Evolutionary conservation across 768 basidiomycete species (phyloP).

Genomic region (Trametes elegans): DNA sequence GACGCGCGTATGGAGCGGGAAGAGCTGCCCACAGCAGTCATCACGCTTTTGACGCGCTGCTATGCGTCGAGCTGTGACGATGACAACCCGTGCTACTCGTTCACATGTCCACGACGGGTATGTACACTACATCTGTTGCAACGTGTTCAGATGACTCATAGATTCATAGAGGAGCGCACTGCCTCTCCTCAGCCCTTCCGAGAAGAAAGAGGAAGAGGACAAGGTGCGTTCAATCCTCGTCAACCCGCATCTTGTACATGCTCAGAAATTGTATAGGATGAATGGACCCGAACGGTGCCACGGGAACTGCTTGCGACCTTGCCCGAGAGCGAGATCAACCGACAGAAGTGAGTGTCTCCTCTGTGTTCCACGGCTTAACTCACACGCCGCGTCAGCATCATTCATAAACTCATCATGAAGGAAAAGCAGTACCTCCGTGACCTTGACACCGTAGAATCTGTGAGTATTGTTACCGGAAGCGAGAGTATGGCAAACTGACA

Average conservation of each 20-base stretch:
- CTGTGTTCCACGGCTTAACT: not conserved
- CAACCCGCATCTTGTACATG: not conserved
- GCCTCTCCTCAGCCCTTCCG: conserved; percentile 17
- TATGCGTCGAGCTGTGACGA: conserved; percentile 87
- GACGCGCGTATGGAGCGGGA: conserved; percentile 61
- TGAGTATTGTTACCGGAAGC: conserved; percentile 38
- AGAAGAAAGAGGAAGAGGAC: conserved; percentile 26
- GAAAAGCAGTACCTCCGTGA: conserved; percentile 91
- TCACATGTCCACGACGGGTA: conserved; percentile 73
- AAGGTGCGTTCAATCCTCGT: conserved; percentile 16
- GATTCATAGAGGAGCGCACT: conserved; percentile 20
- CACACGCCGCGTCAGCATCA: conserved; percentile 43
- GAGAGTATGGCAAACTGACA: conserved; percentile 9
- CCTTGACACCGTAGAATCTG: conserved; percentile 76
- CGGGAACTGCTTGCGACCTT: conserved; percentile 50
- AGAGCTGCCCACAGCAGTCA: conserved; percentile 84
- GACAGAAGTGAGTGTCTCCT: conserved; percentile 57
- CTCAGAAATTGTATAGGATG: conserved; percentile 25
- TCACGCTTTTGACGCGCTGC: conserved; percentile 87
- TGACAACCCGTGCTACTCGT: conserved; percentile 78
- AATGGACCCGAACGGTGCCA: conserved; percentile 54
- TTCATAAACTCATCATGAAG: conserved; percentile 83
- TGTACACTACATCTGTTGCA: conserved; percentile 17
- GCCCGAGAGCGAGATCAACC: conserved; percentile 72
- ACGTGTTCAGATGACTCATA: not conserved